A percentile compares a stretch with the other conserved stretches of the same genome.
Evolutionary conservation across 1,284 basidiomycete genomes (phyloP).

Genomic region (Cryptococcus sp.): DNA sequence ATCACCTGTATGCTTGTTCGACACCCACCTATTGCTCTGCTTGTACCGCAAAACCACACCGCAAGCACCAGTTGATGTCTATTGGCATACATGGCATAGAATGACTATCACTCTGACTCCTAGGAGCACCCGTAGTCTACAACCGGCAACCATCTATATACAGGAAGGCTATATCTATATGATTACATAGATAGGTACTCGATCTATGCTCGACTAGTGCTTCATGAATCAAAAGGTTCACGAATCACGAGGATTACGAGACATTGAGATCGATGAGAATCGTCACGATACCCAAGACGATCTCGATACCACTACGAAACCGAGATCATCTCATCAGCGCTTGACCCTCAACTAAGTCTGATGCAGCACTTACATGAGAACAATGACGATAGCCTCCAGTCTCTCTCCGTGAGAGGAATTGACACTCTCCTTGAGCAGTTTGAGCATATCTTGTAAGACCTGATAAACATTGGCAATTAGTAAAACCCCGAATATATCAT

Average conservation of each 20-base stretch:
- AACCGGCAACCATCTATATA: too few relatives aligned
- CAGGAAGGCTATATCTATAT: too few relatives aligned
- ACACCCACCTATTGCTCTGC: too few relatives aligned
- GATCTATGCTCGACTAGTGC: too few relatives aligned
- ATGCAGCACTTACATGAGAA: constrained; percentile 73
- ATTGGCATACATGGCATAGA: too few relatives aligned
- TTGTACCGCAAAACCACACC: too few relatives aligned
- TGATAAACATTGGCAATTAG: constrained; percentile 39
- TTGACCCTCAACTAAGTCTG: not conserved
- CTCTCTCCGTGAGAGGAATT: constrained; percentile 88
- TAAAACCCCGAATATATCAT: constrained; percentile 1
- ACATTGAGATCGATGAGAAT: constrained; percentile 67
- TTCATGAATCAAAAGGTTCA: not conserved
- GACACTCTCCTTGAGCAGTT: constrained; percentile 86
- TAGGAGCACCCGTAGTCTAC: too few relatives aligned
- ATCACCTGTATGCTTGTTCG: too few relatives aligned
- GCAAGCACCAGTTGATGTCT: too few relatives aligned
- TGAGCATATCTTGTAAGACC: constrained; percentile 96
- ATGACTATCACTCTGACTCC: too few relatives aligned
- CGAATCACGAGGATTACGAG: constrained; percentile 24
- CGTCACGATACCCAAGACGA: constrained; percentile 69
- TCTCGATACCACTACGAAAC: constrained; percentile 29
- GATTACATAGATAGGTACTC: too few relatives aligned
- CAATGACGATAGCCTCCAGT: constrained; percentile 93
- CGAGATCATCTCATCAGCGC: not conserved